These are phyloP conservation scores for Casuarina equisetifolia DNA, from an alignment of 306 rosid species.

Conservation along the genomic window DNA sequence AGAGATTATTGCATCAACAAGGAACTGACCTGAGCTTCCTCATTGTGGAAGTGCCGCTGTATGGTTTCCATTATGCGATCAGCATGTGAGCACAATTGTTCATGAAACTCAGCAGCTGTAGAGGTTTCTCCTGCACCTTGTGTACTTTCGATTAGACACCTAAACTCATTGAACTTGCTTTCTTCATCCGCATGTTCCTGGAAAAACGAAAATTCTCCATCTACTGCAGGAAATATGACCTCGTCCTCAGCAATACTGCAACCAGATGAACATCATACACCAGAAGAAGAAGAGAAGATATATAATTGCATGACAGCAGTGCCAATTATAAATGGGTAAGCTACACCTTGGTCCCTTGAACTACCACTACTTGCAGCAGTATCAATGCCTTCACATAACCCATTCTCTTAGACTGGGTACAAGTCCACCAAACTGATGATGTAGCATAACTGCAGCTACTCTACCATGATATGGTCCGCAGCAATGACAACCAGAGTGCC, in stretches of 20 bases:
- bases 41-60: slow-evolving; percentile 81
- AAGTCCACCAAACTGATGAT: too few relatives aligned
- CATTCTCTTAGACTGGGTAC: too few relatives aligned
- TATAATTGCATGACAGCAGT: not conserved
- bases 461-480: too few relatives aligned
- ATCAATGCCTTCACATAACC: too few relatives aligned
- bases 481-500: too few relatives aligned
- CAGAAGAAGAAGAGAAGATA: slow-evolving; percentile 15
- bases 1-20: slow-evolving; percentile 20
- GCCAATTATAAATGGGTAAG: too few relatives aligned
- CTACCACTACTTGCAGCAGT: too few relatives aligned
- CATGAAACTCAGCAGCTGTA: slow-evolving; percentile 79
- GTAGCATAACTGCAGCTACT: too few relatives aligned
- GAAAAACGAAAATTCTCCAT: slow-evolving; percentile 81
- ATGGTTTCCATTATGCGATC: slow-evolving; percentile 93
- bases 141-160: slow-evolving; percentile 83
- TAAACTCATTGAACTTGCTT: slow-evolving; percentile 89
- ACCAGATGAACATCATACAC: slow-evolving; percentile 26
- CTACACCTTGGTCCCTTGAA: too few relatives aligned
- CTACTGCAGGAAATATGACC: slow-evolving; percentile 96
- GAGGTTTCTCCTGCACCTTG: slow-evolving; percentile 84
- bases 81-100: slow-evolving; percentile 85
- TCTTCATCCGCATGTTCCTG: slow-evolving; percentile 95
- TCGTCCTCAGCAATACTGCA: slow-evolving; percentile 98
- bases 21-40: slow-evolving; percentile 87